These are phyloP conservation scores for Tolypocladium sp. DNA, from an alignment of 2,329 filamentous ascomycete species.

Conservation along the genomic window DNA sequence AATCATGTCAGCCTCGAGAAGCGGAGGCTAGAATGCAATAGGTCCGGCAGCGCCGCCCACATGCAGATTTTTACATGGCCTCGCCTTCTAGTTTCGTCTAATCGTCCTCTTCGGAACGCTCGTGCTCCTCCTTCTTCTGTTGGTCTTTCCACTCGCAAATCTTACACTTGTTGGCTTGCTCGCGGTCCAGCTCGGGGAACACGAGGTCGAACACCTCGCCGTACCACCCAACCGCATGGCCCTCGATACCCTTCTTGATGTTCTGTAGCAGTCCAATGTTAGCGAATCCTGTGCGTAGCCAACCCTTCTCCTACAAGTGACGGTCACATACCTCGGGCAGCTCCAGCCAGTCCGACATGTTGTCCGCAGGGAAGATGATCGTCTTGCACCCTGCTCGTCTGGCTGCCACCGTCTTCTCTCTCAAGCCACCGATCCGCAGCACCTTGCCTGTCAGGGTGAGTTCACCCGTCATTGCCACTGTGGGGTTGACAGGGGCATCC, in stretches of 20 bases:
- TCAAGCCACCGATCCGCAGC: constrained; percentile 80
- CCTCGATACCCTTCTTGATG: constrained; percentile 93
- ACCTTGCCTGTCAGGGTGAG: constrained; percentile 96
- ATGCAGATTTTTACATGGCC: constrained; percentile 1
- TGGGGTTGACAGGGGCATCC: constrained; percentile 68
- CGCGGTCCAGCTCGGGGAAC: constrained; percentile 71
- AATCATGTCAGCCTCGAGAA: constrained; percentile 1
- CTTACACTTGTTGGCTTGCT: constrained; percentile 68
- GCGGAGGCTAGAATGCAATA: neutral
- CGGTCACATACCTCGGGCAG: constrained; percentile 75
- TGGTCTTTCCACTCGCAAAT: constrained; percentile 43
- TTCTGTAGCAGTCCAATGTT: constrained; percentile 50
- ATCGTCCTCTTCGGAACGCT: constrained; percentile 25
- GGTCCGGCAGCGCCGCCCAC: constrained; percentile 3
- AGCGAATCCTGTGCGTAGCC: neutral
- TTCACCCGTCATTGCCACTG: constrained; percentile 96
- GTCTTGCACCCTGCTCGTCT: constrained; percentile 84
- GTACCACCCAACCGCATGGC: constrained; percentile 89
- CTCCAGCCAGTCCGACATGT: constrained; percentile 94
- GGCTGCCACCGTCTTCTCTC: constrained; percentile 96
- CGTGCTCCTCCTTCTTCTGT: constrained; percentile 26
- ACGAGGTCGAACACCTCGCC: constrained; percentile 84
- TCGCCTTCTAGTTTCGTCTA: constrained; percentile 9
- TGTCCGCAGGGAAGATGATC: constrained; percentile 91
- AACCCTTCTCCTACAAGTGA: neutral